A percentile compares a stretch with the other conserved stretches of the same genome.
phyloP scores from a whole-genome alignment of 2,329 filamentous ascomycete genomes.

The Fusarium penzigii region DNA sequence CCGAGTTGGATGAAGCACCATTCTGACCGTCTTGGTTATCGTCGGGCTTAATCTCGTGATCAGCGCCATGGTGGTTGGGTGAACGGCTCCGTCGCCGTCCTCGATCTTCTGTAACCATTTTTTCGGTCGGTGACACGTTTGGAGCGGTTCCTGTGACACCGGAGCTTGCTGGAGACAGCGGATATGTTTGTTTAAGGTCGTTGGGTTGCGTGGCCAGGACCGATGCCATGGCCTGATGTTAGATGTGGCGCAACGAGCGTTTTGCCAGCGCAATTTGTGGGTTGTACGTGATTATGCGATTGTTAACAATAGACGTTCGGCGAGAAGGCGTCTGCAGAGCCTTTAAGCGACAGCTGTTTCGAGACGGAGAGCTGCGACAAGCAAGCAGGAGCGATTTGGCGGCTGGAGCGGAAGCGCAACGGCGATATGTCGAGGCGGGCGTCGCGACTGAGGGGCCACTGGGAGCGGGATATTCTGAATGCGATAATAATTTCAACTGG shows the following conservation, averaged over 20 bases:
- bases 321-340: slow-evolving; percentile 9
- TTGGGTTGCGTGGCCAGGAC: slow-evolving; percentile 25
- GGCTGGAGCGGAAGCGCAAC: background rate
- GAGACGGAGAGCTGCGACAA: background rate
- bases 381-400: background rate
- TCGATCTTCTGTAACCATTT: slow-evolving; percentile 35
- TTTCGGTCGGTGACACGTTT: slow-evolving; percentile 37
- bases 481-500: background rate
- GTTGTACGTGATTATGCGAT: background rate
- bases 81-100: slow-evolving; percentile 45
- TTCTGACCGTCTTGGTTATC: slow-evolving; percentile 33
- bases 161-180: slow-evolving; percentile 41
- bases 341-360: background rate
- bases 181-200: slow-evolving; percentile 36
- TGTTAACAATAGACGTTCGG: background rate
- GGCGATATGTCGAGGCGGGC: too few relatives aligned
- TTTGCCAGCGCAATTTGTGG: background rate
- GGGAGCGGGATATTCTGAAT: background rate
- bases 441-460: too few relatives aligned
- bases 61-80: slow-evolving; percentile 43
- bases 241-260: slow-evolving; percentile 4
- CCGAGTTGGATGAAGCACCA: slow-evolving; percentile 53
- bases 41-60: slow-evolving; percentile 42
- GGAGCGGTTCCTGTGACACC: slow-evolving; percentile 45
- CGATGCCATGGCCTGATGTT: slow-evolving; percentile 29